Evolutionary conservation across 2,329 filamentous ascomycete genomes (phyloP).

Genomic region (Exophiala bonariae): DNA sequence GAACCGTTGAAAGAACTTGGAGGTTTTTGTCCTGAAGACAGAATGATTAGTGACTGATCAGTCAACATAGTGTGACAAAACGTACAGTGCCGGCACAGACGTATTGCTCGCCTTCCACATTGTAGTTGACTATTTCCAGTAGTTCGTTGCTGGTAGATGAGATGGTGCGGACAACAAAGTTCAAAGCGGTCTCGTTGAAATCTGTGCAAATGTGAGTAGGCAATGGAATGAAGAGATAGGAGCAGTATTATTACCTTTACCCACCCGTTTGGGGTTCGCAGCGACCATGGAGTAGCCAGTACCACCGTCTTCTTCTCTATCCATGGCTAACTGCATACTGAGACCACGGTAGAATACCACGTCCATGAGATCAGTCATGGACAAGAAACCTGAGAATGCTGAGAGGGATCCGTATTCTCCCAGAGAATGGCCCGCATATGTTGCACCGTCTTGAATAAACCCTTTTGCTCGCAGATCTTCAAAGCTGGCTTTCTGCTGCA

Average conservation of each 20-base stretch:
- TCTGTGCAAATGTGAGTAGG: not conserved
- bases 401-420: constrained; percentile 35
- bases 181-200: constrained; percentile 30
- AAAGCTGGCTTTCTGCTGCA: constrained; percentile 33
- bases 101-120: constrained; percentile 35
- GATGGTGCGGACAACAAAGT: constrained; percentile 29
- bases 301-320: constrained; percentile 29
- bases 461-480: constrained; percentile 32
- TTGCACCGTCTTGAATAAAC: constrained; percentile 22
- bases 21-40: constrained; percentile 1
- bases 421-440: constrained; percentile 35
- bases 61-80: too few relatives aligned
- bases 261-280: constrained; percentile 32
- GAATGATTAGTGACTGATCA: constrained; percentile 5
- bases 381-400: constrained; percentile 31
- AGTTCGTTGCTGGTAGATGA: constrained; percentile 25
- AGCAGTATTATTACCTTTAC: not conserved
- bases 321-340: constrained; percentile 35
- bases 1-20: too few relatives aligned
- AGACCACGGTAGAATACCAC: constrained; percentile 36
- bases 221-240: too few relatives aligned
- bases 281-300: constrained; percentile 33
- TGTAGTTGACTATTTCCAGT: constrained; percentile 38
- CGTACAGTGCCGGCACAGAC: constrained; percentile 34
- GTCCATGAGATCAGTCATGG: constrained; percentile 29